A percentile compares a stretch with the other conserved stretches of the same genome.
Evolutionary conservation across 352 stramenopile genomes (phyloP).

Genomic region (Stramenopiles sp.): DNA sequence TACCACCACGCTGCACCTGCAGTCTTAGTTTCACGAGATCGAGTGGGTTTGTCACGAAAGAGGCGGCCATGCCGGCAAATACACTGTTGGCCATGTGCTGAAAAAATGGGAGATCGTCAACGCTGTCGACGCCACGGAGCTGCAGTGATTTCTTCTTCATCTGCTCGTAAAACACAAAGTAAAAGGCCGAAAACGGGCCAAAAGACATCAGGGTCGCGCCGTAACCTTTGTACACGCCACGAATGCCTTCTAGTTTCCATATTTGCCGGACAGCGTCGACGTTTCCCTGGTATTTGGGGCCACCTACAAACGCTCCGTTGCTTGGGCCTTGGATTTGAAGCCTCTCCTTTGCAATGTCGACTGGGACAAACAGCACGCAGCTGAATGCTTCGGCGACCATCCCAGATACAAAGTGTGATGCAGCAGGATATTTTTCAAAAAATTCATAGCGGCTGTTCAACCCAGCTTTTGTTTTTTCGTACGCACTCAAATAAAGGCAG

Average conservation of each 20-base stretch:
- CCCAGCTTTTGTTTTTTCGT: constrained; percentile 58
- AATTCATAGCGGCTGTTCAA: constrained; percentile 17
- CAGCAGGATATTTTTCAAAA: constrained; percentile 14
- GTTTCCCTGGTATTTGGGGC: constrained; percentile 67
- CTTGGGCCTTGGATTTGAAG: constrained; percentile 71
- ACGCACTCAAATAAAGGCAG: constrained; percentile 86
- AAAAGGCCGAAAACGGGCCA: constrained; percentile 87
- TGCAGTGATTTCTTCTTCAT: constrained; percentile 29
- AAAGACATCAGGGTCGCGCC: constrained; percentile 81
- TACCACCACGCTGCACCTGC: constrained; percentile 45
- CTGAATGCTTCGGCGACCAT: constrained; percentile 52
- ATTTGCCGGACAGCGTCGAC: constrained; percentile 70
- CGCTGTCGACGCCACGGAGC: background rate
- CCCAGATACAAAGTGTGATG: constrained; percentile 41
- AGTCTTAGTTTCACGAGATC: constrained; percentile 88
- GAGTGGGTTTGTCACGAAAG: constrained; percentile 85
- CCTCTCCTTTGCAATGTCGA: constrained; percentile 94
- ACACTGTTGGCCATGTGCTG: constrained; percentile 28
- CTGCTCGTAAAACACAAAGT: constrained; percentile 91
- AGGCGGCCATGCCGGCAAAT: constrained; percentile 60
- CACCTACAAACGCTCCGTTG: background rate
- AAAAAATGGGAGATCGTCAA: constrained; percentile 12
- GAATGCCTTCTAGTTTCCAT: constrained; percentile 54
- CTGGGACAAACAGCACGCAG: constrained; percentile 93
- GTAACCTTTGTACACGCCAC: constrained; percentile 83